phyloP scores from a whole-genome alignment of 768 basidiomycete genomes.

The Amanita pallidorosea region DNA sequence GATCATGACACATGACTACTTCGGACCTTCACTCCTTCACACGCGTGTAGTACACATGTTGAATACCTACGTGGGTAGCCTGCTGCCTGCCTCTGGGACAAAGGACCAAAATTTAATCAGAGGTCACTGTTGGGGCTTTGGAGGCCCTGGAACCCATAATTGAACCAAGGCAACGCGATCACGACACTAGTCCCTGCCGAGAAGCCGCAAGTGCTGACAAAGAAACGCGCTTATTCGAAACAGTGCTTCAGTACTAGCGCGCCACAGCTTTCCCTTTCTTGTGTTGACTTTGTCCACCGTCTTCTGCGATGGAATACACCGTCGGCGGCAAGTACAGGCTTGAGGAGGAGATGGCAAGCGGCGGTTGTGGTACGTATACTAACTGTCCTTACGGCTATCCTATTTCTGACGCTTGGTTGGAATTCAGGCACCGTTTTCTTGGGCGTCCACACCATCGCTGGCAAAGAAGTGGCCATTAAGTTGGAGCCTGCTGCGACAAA shows the following conservation, averaged over 20 bases:
- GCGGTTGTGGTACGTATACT: constrained; percentile 57
- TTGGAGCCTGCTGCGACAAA: constrained; percentile 53
- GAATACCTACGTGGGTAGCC: too few relatives aligned
- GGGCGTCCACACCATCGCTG: constrained; percentile 71
- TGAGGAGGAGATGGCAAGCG: constrained; percentile 72
- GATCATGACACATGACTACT: too few relatives aligned
- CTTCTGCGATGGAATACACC: constrained; percentile 22
- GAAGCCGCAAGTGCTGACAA: constrained; percentile 6
- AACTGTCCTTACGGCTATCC: background rate
- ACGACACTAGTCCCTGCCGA: background rate
- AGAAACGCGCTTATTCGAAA: constrained; percentile 5
- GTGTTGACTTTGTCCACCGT: background rate
- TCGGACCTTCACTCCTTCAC: too few relatives aligned
- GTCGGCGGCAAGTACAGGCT: constrained; percentile 73
- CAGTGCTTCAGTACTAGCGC: background rate
- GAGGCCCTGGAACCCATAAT: background rate
- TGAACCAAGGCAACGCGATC: background rate
- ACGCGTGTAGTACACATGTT: too few relatives aligned
- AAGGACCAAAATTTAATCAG: too few relatives aligned
- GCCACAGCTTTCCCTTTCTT: background rate
- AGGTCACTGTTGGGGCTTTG: background rate
- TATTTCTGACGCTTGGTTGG: constrained; percentile 8
- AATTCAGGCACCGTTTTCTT: constrained; percentile 60
- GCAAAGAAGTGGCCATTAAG: constrained; percentile 80
- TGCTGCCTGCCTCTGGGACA: too few relatives aligned